A percentile compares a stretch with the other conserved stretches of the same genome.
These are phyloP conservation scores for Plasmodium coatneyi DNA, from an alignment of 169 alveolate genomes.

Conservation along the genomic window DNA sequence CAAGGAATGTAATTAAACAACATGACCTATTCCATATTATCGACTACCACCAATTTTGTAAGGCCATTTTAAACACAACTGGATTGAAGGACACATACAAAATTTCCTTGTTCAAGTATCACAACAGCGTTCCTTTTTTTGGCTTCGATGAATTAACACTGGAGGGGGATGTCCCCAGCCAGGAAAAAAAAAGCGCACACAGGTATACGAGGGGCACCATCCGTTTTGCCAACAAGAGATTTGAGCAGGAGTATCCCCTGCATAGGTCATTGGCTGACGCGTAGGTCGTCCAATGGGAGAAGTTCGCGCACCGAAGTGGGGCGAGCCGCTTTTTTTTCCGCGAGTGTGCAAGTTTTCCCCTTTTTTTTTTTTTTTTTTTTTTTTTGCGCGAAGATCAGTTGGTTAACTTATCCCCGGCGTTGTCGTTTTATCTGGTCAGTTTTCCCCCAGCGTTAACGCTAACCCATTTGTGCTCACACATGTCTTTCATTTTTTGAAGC, in stretches of 20 bases:
- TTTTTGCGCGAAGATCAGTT: not conserved
- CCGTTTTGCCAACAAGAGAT: slow-evolving; percentile 47
- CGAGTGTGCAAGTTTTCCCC: not conserved
- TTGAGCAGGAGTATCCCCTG: slow-evolving; percentile 49
- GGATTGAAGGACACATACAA: slow-evolving; percentile 42
- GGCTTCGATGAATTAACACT: slow-evolving; percentile 43
- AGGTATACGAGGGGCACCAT: slow-evolving; percentile 58
- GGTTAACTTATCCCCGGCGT: not conserved
- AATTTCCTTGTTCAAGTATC: slow-evolving; percentile 34
- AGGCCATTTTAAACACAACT: not conserved
- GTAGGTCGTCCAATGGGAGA: not conserved
- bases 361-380: slow-evolving; percentile 7
- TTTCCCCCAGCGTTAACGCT: not conserved
- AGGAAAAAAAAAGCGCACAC: slow-evolving; percentile 1
- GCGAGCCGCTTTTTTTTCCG: not conserved
- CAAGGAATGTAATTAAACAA: slow-evolving; percentile 75
- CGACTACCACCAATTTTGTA: slow-evolving; percentile 80
- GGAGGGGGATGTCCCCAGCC: not conserved
- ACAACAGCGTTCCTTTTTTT: slow-evolving; percentile 66
- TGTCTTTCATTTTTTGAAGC: not conserved
- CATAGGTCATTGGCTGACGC: slow-evolving; percentile 10
- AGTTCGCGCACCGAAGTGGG: not conserved
- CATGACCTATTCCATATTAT: slow-evolving; percentile 74
- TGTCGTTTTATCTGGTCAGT: not conserved
- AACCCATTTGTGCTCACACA: not conserved